A percentile compares a stretch with the other conserved stretches of the same genome.
These are phyloP conservation scores for Coemansia sp. DNA, from an alignment of 192 early-diverging fungal species.

Conservation along the genomic window DNA sequence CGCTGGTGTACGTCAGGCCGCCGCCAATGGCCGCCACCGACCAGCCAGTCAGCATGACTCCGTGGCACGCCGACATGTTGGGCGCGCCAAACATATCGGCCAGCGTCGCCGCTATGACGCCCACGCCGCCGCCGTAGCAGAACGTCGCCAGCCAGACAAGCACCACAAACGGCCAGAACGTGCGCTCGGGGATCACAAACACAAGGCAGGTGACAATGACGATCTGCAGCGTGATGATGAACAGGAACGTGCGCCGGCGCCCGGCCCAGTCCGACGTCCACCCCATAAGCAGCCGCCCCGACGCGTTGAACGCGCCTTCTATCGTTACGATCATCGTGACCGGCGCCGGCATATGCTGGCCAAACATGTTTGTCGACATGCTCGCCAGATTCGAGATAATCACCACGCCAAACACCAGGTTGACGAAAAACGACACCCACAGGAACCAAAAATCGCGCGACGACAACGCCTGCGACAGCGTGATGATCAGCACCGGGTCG, in stretches of 20 bases:
- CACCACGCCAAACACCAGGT: slow-evolving; percentile 62
- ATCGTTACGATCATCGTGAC: slow-evolving; percentile 57
- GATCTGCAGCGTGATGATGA: slow-evolving; percentile 60
- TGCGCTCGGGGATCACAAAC: slow-evolving; percentile 52
- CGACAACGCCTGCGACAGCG: slow-evolving; percentile 56
- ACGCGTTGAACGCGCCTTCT: slow-evolving; percentile 60
- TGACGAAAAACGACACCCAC: slow-evolving; percentile 64
- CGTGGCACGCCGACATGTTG: slow-evolving; percentile 71
- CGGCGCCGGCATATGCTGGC: slow-evolving; percentile 24
- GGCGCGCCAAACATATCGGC: slow-evolving; percentile 79
- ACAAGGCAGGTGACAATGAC: slow-evolving; percentile 60
- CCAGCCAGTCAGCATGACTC: slow-evolving; percentile 75
- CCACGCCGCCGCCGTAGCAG: slow-evolving; percentile 76
- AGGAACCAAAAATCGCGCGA: slow-evolving; percentile 61
- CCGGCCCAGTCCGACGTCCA: slow-evolving; percentile 59
- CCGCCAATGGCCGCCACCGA: slow-evolving; percentile 71
- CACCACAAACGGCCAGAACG: slow-evolving; percentile 61
- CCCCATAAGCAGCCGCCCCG: slow-evolving; percentile 58
- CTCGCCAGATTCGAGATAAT: slow-evolving; percentile 63
- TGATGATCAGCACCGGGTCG: slow-evolving; percentile 53
- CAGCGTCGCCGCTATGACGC: slow-evolving; percentile 71
- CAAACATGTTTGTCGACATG: slow-evolving; percentile 61
- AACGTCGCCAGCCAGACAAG: slow-evolving; percentile 63
- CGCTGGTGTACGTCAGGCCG: slow-evolving; percentile 64
- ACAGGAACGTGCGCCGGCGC: slow-evolving; percentile 67